Base-by-base conservation (phyloP, 1,139 yeast species). In the Suhomyces terraborum region DNA sequence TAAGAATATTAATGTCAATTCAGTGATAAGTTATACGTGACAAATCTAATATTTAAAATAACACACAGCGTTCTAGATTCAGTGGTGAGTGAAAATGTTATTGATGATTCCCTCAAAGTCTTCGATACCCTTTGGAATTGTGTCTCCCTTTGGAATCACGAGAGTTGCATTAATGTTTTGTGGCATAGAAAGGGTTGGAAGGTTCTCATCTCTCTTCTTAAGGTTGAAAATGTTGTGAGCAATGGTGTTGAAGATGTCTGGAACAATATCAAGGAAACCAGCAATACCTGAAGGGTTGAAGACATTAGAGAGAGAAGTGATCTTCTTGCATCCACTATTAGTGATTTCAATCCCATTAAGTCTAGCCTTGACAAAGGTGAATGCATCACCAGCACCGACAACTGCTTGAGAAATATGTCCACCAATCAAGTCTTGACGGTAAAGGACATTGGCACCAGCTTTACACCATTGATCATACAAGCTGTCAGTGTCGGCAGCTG, bases 361-460 rank as follows among this genome's bases (percentile, higher is more conserved):
- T 8, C 48, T 33, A 19, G 43, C 41, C 14, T 43, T 45, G 8
- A 53, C 22, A 52, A 54, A 53, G 14, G 18, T 12, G 19, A 56
- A 21, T 2, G 54, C 59, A 6, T 52, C 54, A 3, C 53, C 52
- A 7, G 50, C 31, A 8, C 60, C 60, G 27, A 40, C 36, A 12
- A 43, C 32, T 4, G 32, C 35, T 33, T 52, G 57, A 8, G 48
- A 33, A 13, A 50, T 14, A 37, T 57, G 61, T 7, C 51, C 59
- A n/a, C 53, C 44, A 6, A 48, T 35, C 12, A 34, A 29, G 17
- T 53, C 54, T 9, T 51, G 44, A 28, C 49, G 49, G 31, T 56
- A 58, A 6, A 51, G 30, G n/a, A 55, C 50, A 4, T 37, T 40
- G 6, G 50, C 45, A 7, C 51, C 57, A 41, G 42, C 41, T 2